These are phyloP conservation scores for Lycium ferocissimum DNA, from an alignment of 257 asterid genomes.

Conservation along the genomic window DNA sequence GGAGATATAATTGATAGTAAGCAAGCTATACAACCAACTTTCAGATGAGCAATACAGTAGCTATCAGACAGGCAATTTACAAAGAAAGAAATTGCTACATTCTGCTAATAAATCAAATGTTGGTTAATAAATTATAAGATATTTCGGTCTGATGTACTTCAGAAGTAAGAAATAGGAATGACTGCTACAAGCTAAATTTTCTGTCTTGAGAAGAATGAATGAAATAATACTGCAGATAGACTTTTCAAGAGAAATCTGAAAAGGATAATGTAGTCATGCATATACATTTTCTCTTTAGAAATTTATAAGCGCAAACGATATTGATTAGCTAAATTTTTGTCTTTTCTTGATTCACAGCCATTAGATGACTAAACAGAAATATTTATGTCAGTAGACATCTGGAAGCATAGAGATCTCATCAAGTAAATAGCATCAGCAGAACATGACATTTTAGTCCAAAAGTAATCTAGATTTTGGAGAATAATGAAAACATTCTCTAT, in stretches of 20 bases:
- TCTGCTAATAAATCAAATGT: neutral
- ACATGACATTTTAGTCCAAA: neutral
- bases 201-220: neutral
- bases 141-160: neutral
- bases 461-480: neutral
- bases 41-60: conserved; percentile 6
- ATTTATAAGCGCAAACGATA: neutral
- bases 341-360: neutral
- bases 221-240: neutral
- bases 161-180: neutral
- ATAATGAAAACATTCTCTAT: neutral
- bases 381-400: neutral
- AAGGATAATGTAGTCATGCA: neutral
- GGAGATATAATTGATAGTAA: neutral
- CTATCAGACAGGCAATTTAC: neutral
- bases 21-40: neutral
- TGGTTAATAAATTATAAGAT: neutral
- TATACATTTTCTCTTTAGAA: conserved; percentile 5
- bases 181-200: neutral
- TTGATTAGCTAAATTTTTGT: neutral
- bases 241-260: neutral
- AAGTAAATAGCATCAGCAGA: conserved; percentile 10
- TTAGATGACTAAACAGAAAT: neutral
- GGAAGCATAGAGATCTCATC: conserved; percentile 16
- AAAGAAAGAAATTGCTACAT: neutral